Evolutionary conservation across 2,329 filamentous ascomycete species (phyloP), one percentile per base, ranked within the genome.

Genomic region (Xenosphaeropsis pyriputrescens): DNA sequence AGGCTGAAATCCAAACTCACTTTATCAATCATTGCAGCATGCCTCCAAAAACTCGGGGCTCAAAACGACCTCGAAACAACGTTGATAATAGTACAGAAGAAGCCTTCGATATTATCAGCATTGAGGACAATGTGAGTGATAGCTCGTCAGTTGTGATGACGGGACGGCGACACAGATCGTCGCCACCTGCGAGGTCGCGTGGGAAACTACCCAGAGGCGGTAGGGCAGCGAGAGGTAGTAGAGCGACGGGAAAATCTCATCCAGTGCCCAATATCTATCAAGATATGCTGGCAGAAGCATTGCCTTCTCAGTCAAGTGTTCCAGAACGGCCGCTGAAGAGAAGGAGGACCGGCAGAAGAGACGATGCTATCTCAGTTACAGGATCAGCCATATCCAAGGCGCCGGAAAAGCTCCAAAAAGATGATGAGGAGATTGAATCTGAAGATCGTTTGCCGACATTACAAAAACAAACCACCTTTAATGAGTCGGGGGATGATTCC

Each of bases 401-500:
- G 13, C 15, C 32, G 16, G 29, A 37, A 18, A 18, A 37, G 37
- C 43, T 42, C 38, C 29, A 43, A 33, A 43, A 47, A 22, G 47
- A 51, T 39, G 44, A 52, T 26, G 45, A 48, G 6, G 46, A 49
- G 14, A 41, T 50, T 11, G 43, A 51, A 32, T 52, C 54, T 26
- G 53, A 56, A 38, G 54, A 58, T 39, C 47, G 54, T 15, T 43
- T 51, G 9, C 36, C 39, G 6, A 30, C 41, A 16, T 51, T 40
- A 39, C 41, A 34, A 16, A 49, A 54, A 45, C 54, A 61, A 47
- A 53, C 56, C 32, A 44, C 62, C 47, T 58, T 65, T 49, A 43
- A 58, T 53, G 61, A 69, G 22, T 67, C 67, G 12, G 71, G 72
- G 42, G 70, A 70, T n/a, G 52, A 54, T 14, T 72, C 70, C 9